Percentiles rank a stretch among this genome's conserved stretches.
phyloP scores from a whole-genome alignment of 352 stramenopile species.

The Pythium plurisporium region DNA sequence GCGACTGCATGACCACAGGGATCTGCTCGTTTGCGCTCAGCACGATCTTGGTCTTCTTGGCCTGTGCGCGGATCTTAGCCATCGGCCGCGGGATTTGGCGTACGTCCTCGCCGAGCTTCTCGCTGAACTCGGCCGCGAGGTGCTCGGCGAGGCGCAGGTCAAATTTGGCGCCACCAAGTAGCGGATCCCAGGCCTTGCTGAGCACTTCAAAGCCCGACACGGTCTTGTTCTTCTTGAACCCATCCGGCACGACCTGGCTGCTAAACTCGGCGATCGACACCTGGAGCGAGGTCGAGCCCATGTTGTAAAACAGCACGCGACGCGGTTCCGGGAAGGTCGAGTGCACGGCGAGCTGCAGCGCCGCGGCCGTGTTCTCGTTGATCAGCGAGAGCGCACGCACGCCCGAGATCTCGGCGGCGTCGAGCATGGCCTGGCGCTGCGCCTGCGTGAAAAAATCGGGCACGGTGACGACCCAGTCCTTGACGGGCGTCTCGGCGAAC shows the following conservation, averaged over 20 bases:
- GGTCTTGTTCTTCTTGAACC: conserved; percentile 91
- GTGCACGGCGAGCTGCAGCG: conserved; percentile 95
- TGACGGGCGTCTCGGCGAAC: conserved; percentile 66
- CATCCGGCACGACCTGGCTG: conserved; percentile 77
- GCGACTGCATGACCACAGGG: conserved; percentile 91
- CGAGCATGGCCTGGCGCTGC: conserved; percentile 92
- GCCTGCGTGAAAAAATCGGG: conserved; percentile 94
- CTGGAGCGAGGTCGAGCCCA: conserved; percentile 92
- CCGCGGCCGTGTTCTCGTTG: conserved; percentile 97
- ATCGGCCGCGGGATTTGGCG: conserved; percentile 86
- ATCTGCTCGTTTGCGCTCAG: conserved; percentile 96
- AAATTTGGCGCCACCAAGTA: conserved; percentile 89
- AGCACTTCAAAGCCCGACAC: conserved; percentile 91
- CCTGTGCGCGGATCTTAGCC: conserved; percentile 93
- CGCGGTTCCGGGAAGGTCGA: conserved; percentile 85
- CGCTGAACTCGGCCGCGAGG: conserved; percentile 93
- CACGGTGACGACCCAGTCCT: conserved; percentile 96
- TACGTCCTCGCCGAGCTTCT: conserved; percentile 90
- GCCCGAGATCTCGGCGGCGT: conserved; percentile 93
- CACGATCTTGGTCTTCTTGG: conserved; percentile 97
- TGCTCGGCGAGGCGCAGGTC: conserved; percentile 92
- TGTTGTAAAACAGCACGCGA: conserved; percentile 97
- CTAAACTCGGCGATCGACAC: conserved; percentile 86
- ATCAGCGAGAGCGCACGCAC: conserved; percentile 96
- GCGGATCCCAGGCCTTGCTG: conserved; percentile 92